A percentile compares a stretch with the other conserved stretches of the same genome.
Evolutionary conservation across 768 basidiomycete species (phyloP).

Genomic region (Russula foetens): DNA sequence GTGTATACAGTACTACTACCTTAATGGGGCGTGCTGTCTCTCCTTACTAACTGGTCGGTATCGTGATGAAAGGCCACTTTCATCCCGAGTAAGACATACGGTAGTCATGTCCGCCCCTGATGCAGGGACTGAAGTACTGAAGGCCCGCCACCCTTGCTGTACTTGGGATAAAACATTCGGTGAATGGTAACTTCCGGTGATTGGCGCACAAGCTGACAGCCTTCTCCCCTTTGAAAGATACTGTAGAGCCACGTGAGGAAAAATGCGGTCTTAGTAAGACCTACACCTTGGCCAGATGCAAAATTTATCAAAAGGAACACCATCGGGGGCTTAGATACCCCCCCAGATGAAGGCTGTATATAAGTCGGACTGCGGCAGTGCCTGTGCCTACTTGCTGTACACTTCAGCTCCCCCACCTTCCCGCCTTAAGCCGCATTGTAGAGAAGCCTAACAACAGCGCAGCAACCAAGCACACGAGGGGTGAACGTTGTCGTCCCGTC

Average conservation of each 20-base stretch:
- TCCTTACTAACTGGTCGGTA: neutral
- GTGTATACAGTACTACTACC: neutral
- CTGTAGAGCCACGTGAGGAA: neutral
- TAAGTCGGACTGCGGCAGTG: neutral
- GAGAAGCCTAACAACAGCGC: too few relatives aligned
- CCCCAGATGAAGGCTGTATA: neutral
- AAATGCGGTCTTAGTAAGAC: neutral
- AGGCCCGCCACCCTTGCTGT: too few relatives aligned
- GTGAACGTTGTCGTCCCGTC: too few relatives aligned
- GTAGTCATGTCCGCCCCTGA: neutral
- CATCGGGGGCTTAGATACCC: neutral
- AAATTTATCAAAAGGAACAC: neutral
- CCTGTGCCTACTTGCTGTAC: constrained; percentile 15
- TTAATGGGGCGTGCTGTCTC: neutral
- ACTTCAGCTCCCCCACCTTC: too few relatives aligned
- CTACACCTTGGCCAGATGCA: neutral
- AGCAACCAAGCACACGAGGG: too few relatives aligned
- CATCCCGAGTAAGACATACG: neutral
- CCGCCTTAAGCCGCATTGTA: too few relatives aligned
- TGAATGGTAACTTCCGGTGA: neutral
- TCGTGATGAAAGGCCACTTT: neutral
- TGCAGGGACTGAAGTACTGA: neutral
- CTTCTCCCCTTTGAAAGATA: neutral
- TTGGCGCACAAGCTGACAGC: neutral
- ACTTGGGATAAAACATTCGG: neutral